Base-by-base conservation (phyloP, 2,329 filamentous ascomycete genomes). In the Trichoderma brevicompactum region DNA sequence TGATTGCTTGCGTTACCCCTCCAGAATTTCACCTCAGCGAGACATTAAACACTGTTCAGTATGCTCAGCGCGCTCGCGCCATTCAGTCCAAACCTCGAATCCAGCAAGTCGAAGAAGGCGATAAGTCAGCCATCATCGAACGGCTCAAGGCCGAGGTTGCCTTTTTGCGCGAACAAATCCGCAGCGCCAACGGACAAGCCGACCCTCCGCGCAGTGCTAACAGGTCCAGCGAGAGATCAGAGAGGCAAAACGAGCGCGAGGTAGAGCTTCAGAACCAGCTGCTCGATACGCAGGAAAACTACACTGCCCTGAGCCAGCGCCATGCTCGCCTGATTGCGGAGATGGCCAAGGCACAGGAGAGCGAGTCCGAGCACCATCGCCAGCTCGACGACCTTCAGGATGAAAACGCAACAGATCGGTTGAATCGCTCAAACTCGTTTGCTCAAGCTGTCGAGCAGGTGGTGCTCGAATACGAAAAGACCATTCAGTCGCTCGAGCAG, bases 21-120 rank as follows among this genome's bases (percentile, higher is more conserved):
- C 92, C 94, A 13, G 94, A 97, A 75, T 99, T 99, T 75, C 95
- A 99, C 76, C 82, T 99, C 50, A 98, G 94, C 79, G 95, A 99
- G 79, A 98, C 96, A 0, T 82, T 99, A 65, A 99, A 99, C 76
- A 99, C 95, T 0, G 92, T 99, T 23, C 92, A 97, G 76, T 99
- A 99, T 78, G 95, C 95, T 7, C 95, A 98, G 79, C 88, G 95
- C 69, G 96, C 95, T 68, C 90, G 95, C 69, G 93, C 94, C 1
- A 99, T 99, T 67, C 95, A 99, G 81, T 97, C 92, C 79, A 98
- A 97, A 77, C 96, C 95, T 7, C 90, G 93, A 67, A 98, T 99
- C 67, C 95, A 99, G 77, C 92, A 97, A 74, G 82, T 92, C 15
- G 94, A 98, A 71, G 94, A 98, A 68, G 88, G 90, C 63, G 95